A percentile compares a stretch with the other conserved stretches of the same genome.
phyloP scores from a whole-genome alignment of 768 basidiomycete genomes.

The Rhizopogon salebrosus region DNA sequence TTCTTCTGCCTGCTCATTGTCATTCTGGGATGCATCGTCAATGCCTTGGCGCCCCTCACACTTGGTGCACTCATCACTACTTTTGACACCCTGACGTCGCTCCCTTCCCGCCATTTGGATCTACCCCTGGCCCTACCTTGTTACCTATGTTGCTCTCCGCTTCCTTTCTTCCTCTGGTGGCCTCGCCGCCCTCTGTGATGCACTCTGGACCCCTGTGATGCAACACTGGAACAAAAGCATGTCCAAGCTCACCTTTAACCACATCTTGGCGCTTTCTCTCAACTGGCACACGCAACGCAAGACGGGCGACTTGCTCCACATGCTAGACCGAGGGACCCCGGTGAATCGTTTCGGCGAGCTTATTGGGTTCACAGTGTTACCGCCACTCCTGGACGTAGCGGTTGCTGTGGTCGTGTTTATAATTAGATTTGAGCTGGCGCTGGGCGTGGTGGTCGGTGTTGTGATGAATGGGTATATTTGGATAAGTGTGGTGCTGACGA shows the following conservation, averaged over 20 bases:
- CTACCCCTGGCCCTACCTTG: slow-evolving; percentile 55
- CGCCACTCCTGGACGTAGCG: slow-evolving; percentile 75
- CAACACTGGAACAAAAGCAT: slow-evolving; percentile 75
- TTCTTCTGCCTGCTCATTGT: slow-evolving; percentile 65
- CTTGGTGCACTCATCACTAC: slow-evolving; percentile 42
- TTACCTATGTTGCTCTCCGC: slow-evolving; percentile 61
- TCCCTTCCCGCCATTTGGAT: background rate
- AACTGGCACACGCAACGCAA: slow-evolving; percentile 78
- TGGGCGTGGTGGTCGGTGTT: slow-evolving; percentile 57
- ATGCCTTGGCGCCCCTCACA: slow-evolving; percentile 62
- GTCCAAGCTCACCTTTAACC: slow-evolving; percentile 66
- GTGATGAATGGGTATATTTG: slow-evolving; percentile 70
- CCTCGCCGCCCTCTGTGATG: slow-evolving; percentile 45
- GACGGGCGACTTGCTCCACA: slow-evolving; percentile 57
- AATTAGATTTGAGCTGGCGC: slow-evolving; percentile 52
- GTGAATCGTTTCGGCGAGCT: slow-evolving; percentile 82
- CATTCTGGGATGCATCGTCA: slow-evolving; percentile 70
- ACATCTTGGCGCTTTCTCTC: slow-evolving; percentile 81
- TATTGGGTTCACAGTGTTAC: slow-evolving; percentile 77
- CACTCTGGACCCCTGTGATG: slow-evolving; percentile 49
- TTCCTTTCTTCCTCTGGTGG: slow-evolving; percentile 74
- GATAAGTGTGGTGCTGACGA: slow-evolving; percentile 54
- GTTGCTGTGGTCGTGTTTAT: slow-evolving; percentile 60
- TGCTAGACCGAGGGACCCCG: slow-evolving; percentile 77
- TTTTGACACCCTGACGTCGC: slow-evolving; percentile 4